These are phyloP conservation scores for Triangularia verruculosa DNA, from an alignment of 2,329 filamentous ascomycete genomes.

Conservation along the genomic window DNA sequence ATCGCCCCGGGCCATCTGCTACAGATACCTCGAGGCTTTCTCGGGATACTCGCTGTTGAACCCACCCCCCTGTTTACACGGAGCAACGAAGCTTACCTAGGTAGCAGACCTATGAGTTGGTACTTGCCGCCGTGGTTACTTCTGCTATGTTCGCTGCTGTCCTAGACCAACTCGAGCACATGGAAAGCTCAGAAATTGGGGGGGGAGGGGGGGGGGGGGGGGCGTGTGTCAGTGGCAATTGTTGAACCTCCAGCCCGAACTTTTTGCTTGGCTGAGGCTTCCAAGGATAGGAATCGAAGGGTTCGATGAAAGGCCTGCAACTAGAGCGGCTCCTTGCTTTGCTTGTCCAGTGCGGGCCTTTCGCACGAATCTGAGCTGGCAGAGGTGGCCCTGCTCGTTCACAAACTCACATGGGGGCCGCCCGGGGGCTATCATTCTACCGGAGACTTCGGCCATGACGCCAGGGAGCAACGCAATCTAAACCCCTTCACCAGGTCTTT, in stretches of 20 bases:
- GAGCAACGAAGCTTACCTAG: neutral
- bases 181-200: no score
- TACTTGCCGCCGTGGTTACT: neutral
- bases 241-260: constrained; percentile 1
- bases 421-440: constrained; percentile 13
- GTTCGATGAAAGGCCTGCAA: constrained; percentile 29
- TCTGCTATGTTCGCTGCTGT: neutral
- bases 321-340: constrained; percentile 36
- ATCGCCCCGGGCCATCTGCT: constrained; percentile 8
- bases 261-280: constrained; percentile 24
- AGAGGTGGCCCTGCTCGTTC: constrained; percentile 15
- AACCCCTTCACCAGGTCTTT: constrained; percentile 22
- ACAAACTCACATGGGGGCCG: constrained; percentile 24
- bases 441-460: constrained; percentile 19
- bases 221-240: constrained; percentile 16
- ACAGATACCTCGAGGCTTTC: constrained; percentile 11
- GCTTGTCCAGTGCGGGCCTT: constrained; percentile 31
- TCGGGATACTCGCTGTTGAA: constrained; percentile 6
- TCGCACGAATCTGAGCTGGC: constrained; percentile 23
- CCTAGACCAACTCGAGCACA: neutral
- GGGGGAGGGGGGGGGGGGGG: neutral
- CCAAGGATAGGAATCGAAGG: constrained; percentile 13
- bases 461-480: constrained; percentile 23
- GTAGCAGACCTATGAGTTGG: neutral
- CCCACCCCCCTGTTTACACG: neutral